Evolutionary conservation across 2,329 filamentous ascomycete species (phyloP), one percentile per base, ranked within the genome.

Genomic region (Trichoderma brevicompactum): DNA sequence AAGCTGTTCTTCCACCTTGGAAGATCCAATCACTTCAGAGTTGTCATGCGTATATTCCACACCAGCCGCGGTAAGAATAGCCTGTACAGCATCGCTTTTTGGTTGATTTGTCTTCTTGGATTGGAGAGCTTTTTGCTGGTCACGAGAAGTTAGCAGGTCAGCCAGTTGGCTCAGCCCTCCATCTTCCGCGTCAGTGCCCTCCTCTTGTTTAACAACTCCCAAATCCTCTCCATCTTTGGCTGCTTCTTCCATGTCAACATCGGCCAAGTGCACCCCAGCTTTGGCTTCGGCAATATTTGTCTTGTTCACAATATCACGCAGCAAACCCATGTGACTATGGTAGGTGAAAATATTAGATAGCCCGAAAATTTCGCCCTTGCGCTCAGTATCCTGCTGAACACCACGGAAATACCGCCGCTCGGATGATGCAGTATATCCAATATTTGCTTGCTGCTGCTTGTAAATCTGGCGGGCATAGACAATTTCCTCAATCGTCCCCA

Each of bases 381-480:
- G 88, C 34, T 87, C 86, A 28, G 87, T 87, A 69, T 92, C 87
- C 68, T 96, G 90, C 77, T 97, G 94, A 0, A 98, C 92, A 46
- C 95, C 95, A 70, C 90, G 93, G 80, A 99, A 99, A 76, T 99
- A 99, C 1, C 95, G 88, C 3, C 95, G 88, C 77, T 99, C 95
- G 5, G 89, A 90, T 0, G 92, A 96, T 0, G 95, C 95, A 40
- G 89, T 96, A 77, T 99, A 98, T 0, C 92, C 95, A 66, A 99
- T 98, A 73, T 97, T 98, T 32, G 95, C 94, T 79, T 98, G 95
- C 73, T 99, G 95, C 74, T 99, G 95, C 77, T 99, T 99, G 83
- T 99, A 99, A 44, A 99, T 95, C 73, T 99, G 95, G 7, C 95
- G 86, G 0, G 94, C 95, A 72, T 99, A 99, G 7, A 98, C 92